Conservation (phyloP, 1,139 yeast species). For the Barnettozyma hawaiiensis region DNA sequence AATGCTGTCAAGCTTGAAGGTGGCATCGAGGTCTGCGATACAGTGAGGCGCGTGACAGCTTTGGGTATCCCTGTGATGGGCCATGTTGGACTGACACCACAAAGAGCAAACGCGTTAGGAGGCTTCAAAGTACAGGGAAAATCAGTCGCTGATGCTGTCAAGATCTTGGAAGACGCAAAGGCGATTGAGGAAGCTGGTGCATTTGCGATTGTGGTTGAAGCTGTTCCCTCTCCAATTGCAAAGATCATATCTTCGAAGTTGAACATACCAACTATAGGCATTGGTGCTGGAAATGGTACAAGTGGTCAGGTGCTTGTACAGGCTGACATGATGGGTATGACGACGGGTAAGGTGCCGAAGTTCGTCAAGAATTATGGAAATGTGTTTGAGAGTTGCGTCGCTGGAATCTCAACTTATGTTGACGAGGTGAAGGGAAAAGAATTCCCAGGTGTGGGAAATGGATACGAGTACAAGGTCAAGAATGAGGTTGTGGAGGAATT, state of each 20-base stretch:
- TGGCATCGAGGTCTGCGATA: constrained; percentile 48
- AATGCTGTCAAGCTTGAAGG: constrained; percentile 91
- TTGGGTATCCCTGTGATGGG: constrained; percentile 90
- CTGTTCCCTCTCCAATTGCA: constrained; percentile 78
- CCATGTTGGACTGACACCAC: constrained; percentile 92
- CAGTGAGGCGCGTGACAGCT: constrained; percentile 46
- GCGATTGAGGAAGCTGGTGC: constrained; percentile 75
- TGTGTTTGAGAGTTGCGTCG: constrained; percentile 44
- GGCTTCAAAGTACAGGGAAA: constrained; percentile 88
- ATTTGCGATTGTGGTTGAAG: constrained; percentile 72
- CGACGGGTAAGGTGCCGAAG: constrained; percentile 55
- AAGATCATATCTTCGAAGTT: constrained; percentile 53
- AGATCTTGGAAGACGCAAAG: constrained; percentile 62
- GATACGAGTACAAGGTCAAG: constrained; percentile 68
- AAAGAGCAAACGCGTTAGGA: constrained; percentile 69
- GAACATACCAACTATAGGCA: constrained; percentile 81
- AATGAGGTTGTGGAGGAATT: constrained; percentile 57
- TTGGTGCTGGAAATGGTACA: constrained; percentile 85
- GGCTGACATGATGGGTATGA: constrained; percentile 78
- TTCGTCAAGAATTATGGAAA: constrained; percentile 70
- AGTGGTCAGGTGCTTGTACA: constrained; percentile 90
- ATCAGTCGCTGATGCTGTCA: constrained; percentile 46
- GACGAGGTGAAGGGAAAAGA: constrained; percentile 46
- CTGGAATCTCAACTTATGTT: constrained; percentile 49
- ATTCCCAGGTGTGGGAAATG: constrained; percentile 55